Base-by-base conservation (phyloP, 2,329 filamentous ascomycete species). In the Madurella fahalii region DNA sequence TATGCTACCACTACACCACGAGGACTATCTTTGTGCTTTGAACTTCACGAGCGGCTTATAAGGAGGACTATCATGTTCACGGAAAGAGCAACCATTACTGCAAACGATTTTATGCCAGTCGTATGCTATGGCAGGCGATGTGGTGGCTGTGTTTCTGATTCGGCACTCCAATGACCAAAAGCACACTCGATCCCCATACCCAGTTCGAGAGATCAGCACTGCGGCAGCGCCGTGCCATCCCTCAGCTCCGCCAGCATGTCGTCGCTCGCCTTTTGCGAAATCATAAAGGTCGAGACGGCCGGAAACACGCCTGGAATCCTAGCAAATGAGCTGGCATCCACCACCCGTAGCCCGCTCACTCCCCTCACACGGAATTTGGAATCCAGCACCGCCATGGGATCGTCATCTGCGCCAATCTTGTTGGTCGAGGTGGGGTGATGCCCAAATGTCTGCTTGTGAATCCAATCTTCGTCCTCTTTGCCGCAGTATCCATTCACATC, bases 251-350 rank as follows among this genome's bases (percentile, higher is more conserved):
- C 63, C 52, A 67, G n/a, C 56, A 85, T 84, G 5, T 75, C 76
- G 66, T 84, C 82, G 3, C 79, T 78, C 1, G 82, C 82, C 73
- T 85, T 85, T 71, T 85, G 81, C 25, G 74, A 76, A 16, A 82
- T 71, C 73, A 84, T 82, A 61, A 80, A 83, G 0, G 76, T 79
- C 3, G 80, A 74, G 7, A 79, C 63, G 0, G 73, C 71, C 73
- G 83, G 50, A 72, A 77, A 58, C 4, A 67, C 60, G 16, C 81
- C 81, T 1, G 72, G 72, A 30, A 72, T 81, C 51, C 72, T 72
- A 1, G 81, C 79, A 59, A 78, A 83, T 1, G 75, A 71, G 32
- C 72, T 76, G 1, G 78, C 80, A 68, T 84, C 81, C 5, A 83
- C 79, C 11, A 83, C 81, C 20, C 81, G 70, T 47, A 84, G 66